Evolutionary conservation across 2,329 filamentous ascomycete species (phyloP), one percentile per base, ranked within the genome.

Genomic region (Cladosporium sp.): DNA sequence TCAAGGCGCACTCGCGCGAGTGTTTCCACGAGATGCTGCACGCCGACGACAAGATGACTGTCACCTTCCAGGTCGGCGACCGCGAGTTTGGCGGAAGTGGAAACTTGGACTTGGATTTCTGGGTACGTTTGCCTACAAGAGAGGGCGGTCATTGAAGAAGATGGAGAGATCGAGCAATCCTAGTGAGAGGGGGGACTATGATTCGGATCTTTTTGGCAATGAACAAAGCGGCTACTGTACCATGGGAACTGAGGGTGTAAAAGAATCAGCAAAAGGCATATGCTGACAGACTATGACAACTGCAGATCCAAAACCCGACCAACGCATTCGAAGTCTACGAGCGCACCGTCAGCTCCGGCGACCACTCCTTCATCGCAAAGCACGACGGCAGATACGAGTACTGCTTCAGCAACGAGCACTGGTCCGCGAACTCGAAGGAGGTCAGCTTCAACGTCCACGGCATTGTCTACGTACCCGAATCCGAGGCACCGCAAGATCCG

Each of bases 371-470:
- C 73, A 86, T 84, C 34, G 91, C 93, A 45, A 77, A 80, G 62
- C 74, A 84, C 66, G 91, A 99, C 70, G 93, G 93, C 58, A 90
- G 88, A 74, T 96, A 88, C 76, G 77, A 82, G 52, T 99, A 99
- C 83, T 99, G 93, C 83, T 99, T 99, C 76, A 95, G 93, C 73
- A 99, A 99, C 74, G 92, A 97, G 78, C 86, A 93, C 71, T 99
- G 92, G 90, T 88, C 89, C 53, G 90, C 91, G 53, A 89, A 89
- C 71, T 95, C 84, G 68, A 99, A 99, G 75, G 93, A 99, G 72
- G 92, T 99, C 48, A 95, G 89, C 51, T 99, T 99, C 83, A 99
- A 99, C 71, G 93, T 99, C 47, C 93, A 99, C 73, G 93, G 93
- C 62, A 89, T 99, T 59, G 92, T 99, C 67, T 99, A 97, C 73